phyloP scores from a whole-genome alignment of 805 yeast genomes.

The Pichia exigua region DNA sequence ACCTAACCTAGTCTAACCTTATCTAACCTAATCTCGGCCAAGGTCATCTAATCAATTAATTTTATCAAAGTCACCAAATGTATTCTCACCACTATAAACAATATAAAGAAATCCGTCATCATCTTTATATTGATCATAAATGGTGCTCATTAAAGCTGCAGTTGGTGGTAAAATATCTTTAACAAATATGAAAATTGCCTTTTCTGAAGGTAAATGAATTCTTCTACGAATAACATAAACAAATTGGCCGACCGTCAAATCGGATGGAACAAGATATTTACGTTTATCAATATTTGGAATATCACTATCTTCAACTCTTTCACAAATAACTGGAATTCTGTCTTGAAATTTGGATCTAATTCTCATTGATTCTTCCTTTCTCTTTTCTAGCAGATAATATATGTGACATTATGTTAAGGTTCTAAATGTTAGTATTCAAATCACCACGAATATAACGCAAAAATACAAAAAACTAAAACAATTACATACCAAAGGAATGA shows the following conservation, averaged over 20 bases:
- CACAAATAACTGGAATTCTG: constrained; percentile 95
- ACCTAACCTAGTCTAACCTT: neutral
- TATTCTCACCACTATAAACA: constrained; percentile 94
- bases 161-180: constrained; percentile 97
- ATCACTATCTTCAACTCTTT: constrained; percentile 93
- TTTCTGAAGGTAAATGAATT: constrained; percentile 90
- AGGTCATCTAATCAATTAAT: neutral
- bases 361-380: constrained; percentile 91
- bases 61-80: constrained; percentile 58
- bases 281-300: constrained; percentile 95
- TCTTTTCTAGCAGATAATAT: constrained; percentile 47
- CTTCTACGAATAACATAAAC: constrained; percentile 96
- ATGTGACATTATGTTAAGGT: constrained; percentile 3
- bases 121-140: constrained; percentile 95
- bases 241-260: constrained; percentile 94
- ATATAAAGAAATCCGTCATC: constrained; percentile 96
- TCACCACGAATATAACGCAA: neutral
- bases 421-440: neutral
- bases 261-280: constrained; percentile 93
- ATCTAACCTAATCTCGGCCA: too few species aligned
- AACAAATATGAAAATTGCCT: constrained; percentile 95
- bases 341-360: constrained; percentile 83
- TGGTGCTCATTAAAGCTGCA: constrained; percentile 90
- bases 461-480: too few species aligned
- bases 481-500: constrained; percentile 76